Evolutionary conservation across 2,329 filamentous ascomycete species (phyloP), one percentile per base, ranked within the genome.

Genomic region (Ambrosiella beaveri): DNA sequence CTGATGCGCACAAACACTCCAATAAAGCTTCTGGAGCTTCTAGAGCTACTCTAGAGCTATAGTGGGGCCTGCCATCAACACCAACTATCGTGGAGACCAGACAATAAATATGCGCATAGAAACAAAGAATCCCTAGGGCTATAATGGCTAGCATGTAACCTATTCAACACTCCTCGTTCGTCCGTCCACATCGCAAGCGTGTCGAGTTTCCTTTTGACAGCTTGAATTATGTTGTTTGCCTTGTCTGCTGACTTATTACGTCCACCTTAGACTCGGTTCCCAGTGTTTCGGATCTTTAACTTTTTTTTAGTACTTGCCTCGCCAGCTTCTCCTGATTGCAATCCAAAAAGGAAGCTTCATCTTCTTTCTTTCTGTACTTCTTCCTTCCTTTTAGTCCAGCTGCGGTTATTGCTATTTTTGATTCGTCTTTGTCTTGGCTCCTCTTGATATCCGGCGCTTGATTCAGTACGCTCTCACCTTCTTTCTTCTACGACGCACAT

Each of bases 401-500:
- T 45, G 41, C 27, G 37, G 51, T 44, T 38, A 27, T 27, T 27
- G 27, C 27, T 27, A 27, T 51, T 58, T 54, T 38, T 45, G 49
- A 36, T 58, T 54, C 37, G n/a, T 58, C 40, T n/a, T 19, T 50
- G 45, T 52, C 15, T 39, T 49, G 36, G 7, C 47, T 52, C 27
- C 38, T 56, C 45, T 49, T 56, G 36, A 17, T 36, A 40, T 37
- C 52, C 35, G 35, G 47, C 47, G 19, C 17, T 51, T 51, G 17
- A 19, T n/a, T 36, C 47, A 51, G 7, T 47, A 15, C 39, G 35
- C 8, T 8, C 47, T 51, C 9, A 11, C 27, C 19, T 51, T 51
- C 17, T 27, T 51, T 35, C 8, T 51, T 35, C 44, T 27, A 27
- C 27, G 27, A 27, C 8, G 27, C 47, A 49, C 13, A 7, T 36